Base-by-base conservation (phyloP, 139 green algal genomes). In the Volvox africanus region DNA sequence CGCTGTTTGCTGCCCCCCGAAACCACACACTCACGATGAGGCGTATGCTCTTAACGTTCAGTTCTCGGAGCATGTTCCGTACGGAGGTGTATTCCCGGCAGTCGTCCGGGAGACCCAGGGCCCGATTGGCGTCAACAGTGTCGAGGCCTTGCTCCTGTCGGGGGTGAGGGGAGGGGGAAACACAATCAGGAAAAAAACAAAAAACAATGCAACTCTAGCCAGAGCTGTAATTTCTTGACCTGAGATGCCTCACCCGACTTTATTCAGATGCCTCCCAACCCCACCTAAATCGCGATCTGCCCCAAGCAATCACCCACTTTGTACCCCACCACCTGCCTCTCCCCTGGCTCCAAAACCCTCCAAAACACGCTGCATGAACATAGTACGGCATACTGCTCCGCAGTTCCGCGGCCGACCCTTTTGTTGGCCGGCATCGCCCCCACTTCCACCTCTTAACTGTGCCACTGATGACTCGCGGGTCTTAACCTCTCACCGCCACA, bases 101-200 rank as follows among this genome's bases (percentile, higher is more conserved):
- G 92, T 99, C 98, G 86, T 99, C 97, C 22, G 98, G 98, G 61
- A 99, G 94, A 0, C 98, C 98, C 36, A 99, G 94, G 13, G 96
- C 96, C 2, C 97, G 87, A 93, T 99, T 99, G 69, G 98, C 98
- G 91, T 99, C 98, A 30, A 99, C 98, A 0, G 98, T 99, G 94
- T 99, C 98, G 28, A 98, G 85, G 12, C 98, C 98, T 90, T 97
- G 92, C 91, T 99, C 97, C 96, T 99, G 95, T 76, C 79, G 14
- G 36, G 50, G 11, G 80, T 18, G 24, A 36, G 35, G 9, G 35
- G 24, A 32, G 35, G 44, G 5, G 44, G 9, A 55, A 55, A 55
- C 44, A 55, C 44, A 55, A 5, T n/a, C n/a, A n/a, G 44, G 44
- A 55, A 55, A 9, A n/a, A n/a, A n/a, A n/a, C n/a, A n/a, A n/a